Conservation (phyloP, 2,329 filamentous ascomycete species). For the Alternaria alternata region DNA sequence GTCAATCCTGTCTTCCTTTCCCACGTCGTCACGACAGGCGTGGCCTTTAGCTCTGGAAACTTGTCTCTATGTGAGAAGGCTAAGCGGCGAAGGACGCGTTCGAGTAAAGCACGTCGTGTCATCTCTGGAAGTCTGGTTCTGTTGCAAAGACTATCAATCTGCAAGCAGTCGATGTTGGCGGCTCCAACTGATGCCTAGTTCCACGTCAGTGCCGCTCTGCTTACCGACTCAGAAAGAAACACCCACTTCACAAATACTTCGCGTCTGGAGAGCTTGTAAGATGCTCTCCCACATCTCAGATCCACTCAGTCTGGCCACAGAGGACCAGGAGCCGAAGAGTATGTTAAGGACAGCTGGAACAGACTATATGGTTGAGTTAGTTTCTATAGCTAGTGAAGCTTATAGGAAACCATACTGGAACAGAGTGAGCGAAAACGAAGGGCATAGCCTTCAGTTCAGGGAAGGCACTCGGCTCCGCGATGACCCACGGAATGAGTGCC, state of each 20-base stretch:
- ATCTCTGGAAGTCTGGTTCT: background rate
- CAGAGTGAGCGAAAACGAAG: slow-evolving; percentile 24
- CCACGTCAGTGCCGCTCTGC: background rate
- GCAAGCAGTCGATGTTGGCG: background rate
- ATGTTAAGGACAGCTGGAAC: background rate
- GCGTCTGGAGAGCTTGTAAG: background rate
- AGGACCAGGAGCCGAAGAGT: slow-evolving; percentile 5
- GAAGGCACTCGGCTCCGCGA: slow-evolving; percentile 13
- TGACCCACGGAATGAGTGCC: slow-evolving; percentile 18
- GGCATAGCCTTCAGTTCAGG: slow-evolving; percentile 8
- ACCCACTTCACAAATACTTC: background rate
- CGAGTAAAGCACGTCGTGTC: slow-evolving; percentile 12
- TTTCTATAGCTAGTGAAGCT: too few species aligned
- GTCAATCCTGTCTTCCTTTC: slow-evolving; percentile 24
- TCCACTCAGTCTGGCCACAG: background rate
- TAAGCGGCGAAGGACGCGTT: slow-evolving; percentile 20
- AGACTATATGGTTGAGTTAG: background rate
- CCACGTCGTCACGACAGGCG: slow-evolving; percentile 26
- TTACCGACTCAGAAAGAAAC: too few species aligned
- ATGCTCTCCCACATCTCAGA: background rate
- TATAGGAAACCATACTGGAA: slow-evolving; percentile 13
- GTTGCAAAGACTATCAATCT: slow-evolving; percentile 1
- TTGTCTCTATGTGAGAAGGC: slow-evolving; percentile 20
- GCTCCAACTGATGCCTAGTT: background rate
- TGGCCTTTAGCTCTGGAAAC: slow-evolving; percentile 27